Evolutionary conservation across 108 stramenopile species (phyloP), one percentile per base, ranked within the genome.

Genomic region (Craspedostauros australis): DNA sequence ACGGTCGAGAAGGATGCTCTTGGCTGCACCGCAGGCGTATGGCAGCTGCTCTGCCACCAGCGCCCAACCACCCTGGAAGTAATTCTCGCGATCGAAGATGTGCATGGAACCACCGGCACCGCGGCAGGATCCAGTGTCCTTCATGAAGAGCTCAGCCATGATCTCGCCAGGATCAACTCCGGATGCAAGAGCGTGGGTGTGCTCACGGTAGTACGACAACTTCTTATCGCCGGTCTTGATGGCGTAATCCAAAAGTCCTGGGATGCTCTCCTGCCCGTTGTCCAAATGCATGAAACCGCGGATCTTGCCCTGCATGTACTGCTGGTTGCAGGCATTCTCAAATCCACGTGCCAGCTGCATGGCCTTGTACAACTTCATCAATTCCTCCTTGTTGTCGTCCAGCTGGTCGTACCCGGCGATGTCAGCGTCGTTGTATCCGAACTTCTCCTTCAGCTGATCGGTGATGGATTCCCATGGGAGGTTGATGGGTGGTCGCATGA

Each of bases 251-350:
- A 98, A 78, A 18, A 98, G 71, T 30, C 88, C 96, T 5, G 96
- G 95, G 67, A 98, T 92, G 47, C 79, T 54, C 60, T 98, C 96
- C 70, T 98, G 97, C 3, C 97, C 97, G 59, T 98, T 98, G 65
- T 98, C 97, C 45, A 98, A 72, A 75, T 98, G 97, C 97, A 98
- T 98, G 59, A 98, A 98, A 37, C 97, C 97, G 55, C 97, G 85
- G 46, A 94, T 94, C 63, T 87, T 91, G 30, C 91, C 95, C 54
- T 95, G 94, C 97, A 98, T 98, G 82, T 98, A 98, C 31, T 91
- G 86, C 64, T 96, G 95, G 74, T 95, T 96, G 82, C 97, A 98
- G 32, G 97, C 94, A 65, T 98, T 98, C 57, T 98, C 97, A 54
- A 98, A 98, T 45, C 80, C 84, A 40, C 97, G 85, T 27, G 87